Conservation (phyloP, 2,329 filamentous ascomycete species). For the Achaetomium macrosporum region DNA sequence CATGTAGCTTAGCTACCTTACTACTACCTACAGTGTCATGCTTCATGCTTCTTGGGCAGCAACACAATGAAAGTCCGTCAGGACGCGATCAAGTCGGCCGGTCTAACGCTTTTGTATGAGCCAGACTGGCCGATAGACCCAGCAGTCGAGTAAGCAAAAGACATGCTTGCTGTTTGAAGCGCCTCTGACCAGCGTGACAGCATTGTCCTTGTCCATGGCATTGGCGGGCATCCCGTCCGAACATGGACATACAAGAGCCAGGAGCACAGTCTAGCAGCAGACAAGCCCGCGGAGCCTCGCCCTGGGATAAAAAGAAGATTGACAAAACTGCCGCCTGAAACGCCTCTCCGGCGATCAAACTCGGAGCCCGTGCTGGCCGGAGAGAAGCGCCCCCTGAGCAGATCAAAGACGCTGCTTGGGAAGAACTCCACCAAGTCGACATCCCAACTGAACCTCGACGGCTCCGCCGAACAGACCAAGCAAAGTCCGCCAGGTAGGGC, state of each 20-base stretch:
- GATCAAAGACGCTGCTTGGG: conserved; percentile 16
- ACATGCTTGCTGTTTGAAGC: neutral
- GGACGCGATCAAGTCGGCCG: conserved; percentile 26
- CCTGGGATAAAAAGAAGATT: conserved; percentile 13
- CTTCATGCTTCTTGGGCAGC: conserved; percentile 11
- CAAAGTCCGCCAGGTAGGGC: conserved; percentile 6
- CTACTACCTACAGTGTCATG: neutral
- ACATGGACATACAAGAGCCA: conserved; percentile 25
- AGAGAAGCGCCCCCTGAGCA: conserved; percentile 8
- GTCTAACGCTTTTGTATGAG: conserved; percentile 31
- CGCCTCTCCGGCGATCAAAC: conserved; percentile 20
- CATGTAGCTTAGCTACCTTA: neutral
- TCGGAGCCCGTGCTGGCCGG: conserved; percentile 20
- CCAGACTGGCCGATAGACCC: conserved; percentile 27
- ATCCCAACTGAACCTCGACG: conserved; percentile 19
- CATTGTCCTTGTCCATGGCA: conserved; percentile 30
- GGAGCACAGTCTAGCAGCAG: conserved; percentile 12
- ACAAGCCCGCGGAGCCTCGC: conserved; percentile 10
- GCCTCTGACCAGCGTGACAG: conserved; percentile 15
- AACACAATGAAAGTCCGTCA: conserved; percentile 26
- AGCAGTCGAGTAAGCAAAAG: conserved; percentile 28
- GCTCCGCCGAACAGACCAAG: conserved; percentile 7
- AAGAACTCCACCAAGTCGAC: conserved; percentile 26
- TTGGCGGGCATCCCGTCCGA: conserved; percentile 30
- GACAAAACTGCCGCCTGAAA: conserved; percentile 13